Conservation (phyloP, 1,139 yeast genomes). For the Geotrichum europaeum region DNA sequence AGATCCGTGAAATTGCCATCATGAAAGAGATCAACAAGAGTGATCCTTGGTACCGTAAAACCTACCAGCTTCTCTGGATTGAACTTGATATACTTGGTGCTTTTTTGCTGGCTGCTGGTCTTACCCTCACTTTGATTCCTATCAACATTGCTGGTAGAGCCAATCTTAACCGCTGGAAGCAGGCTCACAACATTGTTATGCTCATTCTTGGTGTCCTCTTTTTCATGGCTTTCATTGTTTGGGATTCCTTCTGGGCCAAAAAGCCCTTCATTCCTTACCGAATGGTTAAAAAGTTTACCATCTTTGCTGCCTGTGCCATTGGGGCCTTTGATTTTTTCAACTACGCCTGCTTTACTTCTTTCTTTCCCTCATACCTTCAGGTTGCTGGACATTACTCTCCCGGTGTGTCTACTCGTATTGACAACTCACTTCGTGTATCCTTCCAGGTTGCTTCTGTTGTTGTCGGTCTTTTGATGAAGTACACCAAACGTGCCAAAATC, state of each 20-base stretch:
- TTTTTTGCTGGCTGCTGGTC: conserved; percentile 18
- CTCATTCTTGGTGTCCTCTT: conserved; percentile 13
- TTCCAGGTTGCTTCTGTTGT: conserved; percentile 17
- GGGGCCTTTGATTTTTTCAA: conserved; percentile 13
- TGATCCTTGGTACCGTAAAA: conserved; percentile 11
- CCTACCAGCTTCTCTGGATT: conserved; percentile 11
- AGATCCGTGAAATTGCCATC: conserved; percentile 7
- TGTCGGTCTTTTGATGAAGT: conserved; percentile 15
- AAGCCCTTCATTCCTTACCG: conserved; percentile 18
- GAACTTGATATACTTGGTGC: conserved; percentile 22
- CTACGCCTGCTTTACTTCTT: conserved; percentile 13
- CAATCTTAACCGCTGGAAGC: conserved; percentile 14
- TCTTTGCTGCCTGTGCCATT: conserved; percentile 15
- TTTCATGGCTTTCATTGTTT: conserved; percentile 6
- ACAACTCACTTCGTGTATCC: conserved; percentile 16
- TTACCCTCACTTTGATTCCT: conserved; percentile 20
- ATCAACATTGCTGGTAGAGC: conserved; percentile 19
- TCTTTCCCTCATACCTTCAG: conserved; percentile 18
- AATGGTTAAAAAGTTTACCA: conserved; percentile 13
- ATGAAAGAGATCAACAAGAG: conserved; percentile 1
- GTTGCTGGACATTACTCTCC: conserved; percentile 15
- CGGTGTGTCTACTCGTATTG: conserved; percentile 16
- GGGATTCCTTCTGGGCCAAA: conserved; percentile 15
- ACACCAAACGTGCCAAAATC: conserved; percentile 14
- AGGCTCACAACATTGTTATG: conserved; percentile 15